phyloP scores from a whole-genome alignment of 768 basidiomycete species.

The Russula virescens region DNA sequence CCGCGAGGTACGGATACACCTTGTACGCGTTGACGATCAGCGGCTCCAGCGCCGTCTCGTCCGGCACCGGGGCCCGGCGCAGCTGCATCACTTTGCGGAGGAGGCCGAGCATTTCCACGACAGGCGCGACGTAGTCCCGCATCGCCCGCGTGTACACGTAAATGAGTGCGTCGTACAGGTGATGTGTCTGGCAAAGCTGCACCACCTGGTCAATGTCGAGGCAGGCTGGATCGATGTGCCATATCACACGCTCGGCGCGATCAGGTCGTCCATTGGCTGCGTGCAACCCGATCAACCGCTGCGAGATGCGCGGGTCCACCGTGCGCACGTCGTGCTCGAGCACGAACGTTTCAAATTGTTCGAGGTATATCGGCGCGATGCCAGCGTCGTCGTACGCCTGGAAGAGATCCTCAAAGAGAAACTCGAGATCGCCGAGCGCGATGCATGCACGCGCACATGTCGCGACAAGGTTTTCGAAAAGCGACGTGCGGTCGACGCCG shows the following conservation, averaged over 20 bases:
- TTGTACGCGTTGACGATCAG: constrained; percentile 78
- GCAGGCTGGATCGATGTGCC: constrained; percentile 89
- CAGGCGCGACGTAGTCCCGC: constrained; percentile 81
- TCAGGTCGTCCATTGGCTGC: constrained; percentile 65
- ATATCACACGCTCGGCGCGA: constrained; percentile 82
- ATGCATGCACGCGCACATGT: constrained; percentile 76
- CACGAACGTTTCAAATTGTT: constrained; percentile 76
- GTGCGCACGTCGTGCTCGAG: constrained; percentile 64
- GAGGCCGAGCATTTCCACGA: constrained; percentile 77
- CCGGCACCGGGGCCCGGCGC: constrained; percentile 32
- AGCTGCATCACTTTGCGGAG: constrained; percentile 62
- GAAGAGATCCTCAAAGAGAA: constrained; percentile 90
- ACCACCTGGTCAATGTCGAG: constrained; percentile 94
- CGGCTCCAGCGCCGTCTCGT: constrained; percentile 46
- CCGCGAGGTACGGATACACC: constrained; percentile 82
- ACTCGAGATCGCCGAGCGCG: constrained; percentile 73
- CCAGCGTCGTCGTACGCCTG: constrained; percentile 82
- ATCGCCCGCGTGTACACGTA: constrained; percentile 90
- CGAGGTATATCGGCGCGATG: constrained; percentile 79
- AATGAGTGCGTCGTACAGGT: constrained; percentile 88
- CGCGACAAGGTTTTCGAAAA: constrained; percentile 85
- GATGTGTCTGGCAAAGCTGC: constrained; percentile 72
- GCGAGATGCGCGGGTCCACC: constrained; percentile 84
- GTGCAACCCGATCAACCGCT: constrained; percentile 74
- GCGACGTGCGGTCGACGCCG: constrained; percentile 84